Base-by-base conservation (phyloP, 2,329 filamentous ascomycete species). In the Diaporthe sp. region DNA sequence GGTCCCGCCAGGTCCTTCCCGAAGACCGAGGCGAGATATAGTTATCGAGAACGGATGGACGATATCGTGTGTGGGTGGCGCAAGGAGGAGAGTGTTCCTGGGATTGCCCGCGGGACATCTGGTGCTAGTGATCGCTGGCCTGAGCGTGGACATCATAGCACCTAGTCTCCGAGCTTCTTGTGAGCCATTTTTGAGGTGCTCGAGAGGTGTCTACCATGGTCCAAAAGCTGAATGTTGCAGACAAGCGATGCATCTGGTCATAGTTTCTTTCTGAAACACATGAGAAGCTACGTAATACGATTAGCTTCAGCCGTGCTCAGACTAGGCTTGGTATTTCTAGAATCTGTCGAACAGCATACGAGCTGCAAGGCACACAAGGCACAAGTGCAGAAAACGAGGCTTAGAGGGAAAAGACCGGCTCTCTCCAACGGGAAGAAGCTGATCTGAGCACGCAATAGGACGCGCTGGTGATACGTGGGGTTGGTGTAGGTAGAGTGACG, bases 331-430 rank as follows among this genome's bases (percentile, higher is more conserved):
- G 25, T 55, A 55, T 70, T 73, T 53, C 51, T 68, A 73, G 49
- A 68, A 65, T 51, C 28, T n/a, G 67, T 74, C 58, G 68, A 70
- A 74, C 74, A 74, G 72, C 74, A 76, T 72, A 76, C 76, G 68
- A 77, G 71, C 76, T 77, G 76, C 74, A 77, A 77, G 76, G 74
- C 74, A 77, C 74, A 72, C 74, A 77, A 77, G 76, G 74, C 74
- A 77, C 74, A 72, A 71, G 47, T 73, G 67, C 61, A 37, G 57
- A 31, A 53, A 61, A 37, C 63, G 37, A 44, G 67, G 28, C 55
- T 65, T 60, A 34, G 70, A 10, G 55, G 53, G 34, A 39, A 10
- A 34, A 25, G 42, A 44, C 47, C 51, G 39, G 47, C 53, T 53
- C 34, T 57, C 71, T 58, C 22, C 37, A 51, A 57, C 68, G 73